Evolutionary conservation across 2,329 filamentous ascomycete genomes (phyloP), one percentile per base, ranked within the genome.

Genomic region (Ascochyta rabiei): DNA sequence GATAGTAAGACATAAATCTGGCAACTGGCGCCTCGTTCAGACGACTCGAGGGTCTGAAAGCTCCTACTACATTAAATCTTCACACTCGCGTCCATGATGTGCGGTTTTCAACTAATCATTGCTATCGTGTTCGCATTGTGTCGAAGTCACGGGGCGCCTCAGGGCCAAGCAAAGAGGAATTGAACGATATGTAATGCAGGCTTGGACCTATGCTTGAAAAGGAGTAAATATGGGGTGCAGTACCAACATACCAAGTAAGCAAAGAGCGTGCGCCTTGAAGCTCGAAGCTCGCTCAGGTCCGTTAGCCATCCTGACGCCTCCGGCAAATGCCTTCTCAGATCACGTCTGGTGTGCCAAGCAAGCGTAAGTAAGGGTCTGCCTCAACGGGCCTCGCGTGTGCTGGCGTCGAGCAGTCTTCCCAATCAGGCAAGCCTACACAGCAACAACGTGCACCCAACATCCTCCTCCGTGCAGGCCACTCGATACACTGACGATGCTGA

Each of bases 351-450:
- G n/a, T n/a, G n/a, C n/a, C n/a, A n/a, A n/a, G n/a, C n/a, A 37
- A 28, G 38, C 23, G 16, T 18, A 54, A 41, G 30, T n/a, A 47
- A 55, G 46, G 41, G 41, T 28, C 46, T 37, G 52, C 52, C 30
- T 23, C 37, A 55, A 55, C 47, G 52, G 52, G 41, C 38, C 35
- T 50, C 46, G 52, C 52, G 46, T 41, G 52, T 41, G 42, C 24
- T 30, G 47, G 52, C 52, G 30, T 49, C 40, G 39, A 49, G 35
- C 18, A 28, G 23, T 31, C 21, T 42, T 42, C 40, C 52, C 24
- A 19, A 42, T 41, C 37, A 35, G 47, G 46, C 46, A 28, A 31
- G 35, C 46, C 40, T 42, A 50, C 41, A 41, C 37, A 43, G 19
- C 51, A 49, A 33, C 15, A 26, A 19, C 21, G 35, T 33, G 50